These are phyloP conservation scores for Diversispora eburnea DNA, from an alignment of 192 early-diverging fungal genomes.

Conservation along the genomic window DNA sequence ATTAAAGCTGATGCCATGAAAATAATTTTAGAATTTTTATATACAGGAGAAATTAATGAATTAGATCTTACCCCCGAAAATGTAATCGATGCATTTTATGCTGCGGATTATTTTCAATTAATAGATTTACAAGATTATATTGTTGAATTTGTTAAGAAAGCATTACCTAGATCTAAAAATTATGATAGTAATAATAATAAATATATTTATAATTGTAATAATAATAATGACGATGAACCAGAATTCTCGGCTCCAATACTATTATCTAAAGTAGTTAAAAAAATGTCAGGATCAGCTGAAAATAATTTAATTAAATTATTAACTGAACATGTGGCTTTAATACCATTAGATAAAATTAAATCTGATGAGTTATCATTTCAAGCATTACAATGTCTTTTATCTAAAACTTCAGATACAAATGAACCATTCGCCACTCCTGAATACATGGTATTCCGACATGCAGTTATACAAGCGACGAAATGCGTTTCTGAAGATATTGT, in stretches of 20 bases:
- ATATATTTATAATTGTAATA: too few relatives aligned
- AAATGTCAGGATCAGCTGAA: neutral
- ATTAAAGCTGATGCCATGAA: neutral
- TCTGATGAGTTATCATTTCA: neutral
- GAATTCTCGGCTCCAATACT: neutral
- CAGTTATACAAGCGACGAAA: neutral
- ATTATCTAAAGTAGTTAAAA: neutral
- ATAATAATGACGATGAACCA: neutral
- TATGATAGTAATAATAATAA: too few relatives aligned
- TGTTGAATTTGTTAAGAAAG: neutral
- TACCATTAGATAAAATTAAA: neutral
- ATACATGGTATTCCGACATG: conserved; percentile 4
- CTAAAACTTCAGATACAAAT: conserved; percentile 1
- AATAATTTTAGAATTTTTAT: conserved; percentile 12
- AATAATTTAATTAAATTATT: conserved; percentile 1
- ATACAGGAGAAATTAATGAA: neutral
- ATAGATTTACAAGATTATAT: conserved; percentile 1
- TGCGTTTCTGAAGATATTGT: neutral
- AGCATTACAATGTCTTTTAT: conserved; percentile 4
- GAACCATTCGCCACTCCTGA: conserved; percentile 15
- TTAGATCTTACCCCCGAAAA: neutral
- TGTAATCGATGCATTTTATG: neutral
- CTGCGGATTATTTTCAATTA: conserved; percentile 17
- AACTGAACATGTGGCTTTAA: neutral
- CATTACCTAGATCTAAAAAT: neutral